Evolutionary conservation across 2,329 filamentous ascomycete genomes (phyloP).

Genomic region (Aspergillus puulaauensis): DNA sequence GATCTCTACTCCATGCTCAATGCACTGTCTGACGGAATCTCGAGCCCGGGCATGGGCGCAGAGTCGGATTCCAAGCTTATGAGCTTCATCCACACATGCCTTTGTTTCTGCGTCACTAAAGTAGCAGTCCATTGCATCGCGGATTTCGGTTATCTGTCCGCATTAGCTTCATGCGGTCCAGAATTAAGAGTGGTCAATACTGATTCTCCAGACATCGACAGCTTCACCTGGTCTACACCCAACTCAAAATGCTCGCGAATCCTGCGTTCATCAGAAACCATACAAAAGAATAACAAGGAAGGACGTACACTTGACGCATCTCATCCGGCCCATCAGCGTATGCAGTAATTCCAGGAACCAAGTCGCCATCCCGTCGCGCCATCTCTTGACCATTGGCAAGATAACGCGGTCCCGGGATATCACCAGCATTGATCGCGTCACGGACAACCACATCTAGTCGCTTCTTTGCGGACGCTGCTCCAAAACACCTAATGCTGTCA

Average conservation of each 20-base stretch:
- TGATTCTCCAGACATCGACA: conserved; percentile 34
- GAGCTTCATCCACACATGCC: conserved; percentile 50
- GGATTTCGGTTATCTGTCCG: conserved; percentile 20
- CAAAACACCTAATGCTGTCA: conserved; percentile 36
- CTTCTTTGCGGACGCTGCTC: conserved; percentile 49
- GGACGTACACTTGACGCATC: conserved; percentile 33
- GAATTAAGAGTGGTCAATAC: background rate
- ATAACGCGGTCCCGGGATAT: conserved; percentile 49
- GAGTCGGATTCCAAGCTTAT: conserved; percentile 31
- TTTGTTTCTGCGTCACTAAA: conserved; percentile 48
- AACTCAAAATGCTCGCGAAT: conserved; percentile 35
- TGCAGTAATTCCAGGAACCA: conserved; percentile 45
- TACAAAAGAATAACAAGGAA: too few relatives aligned
- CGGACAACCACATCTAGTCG: conserved; percentile 49
- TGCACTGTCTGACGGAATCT: conserved; percentile 46
- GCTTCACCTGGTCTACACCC: conserved; percentile 46
- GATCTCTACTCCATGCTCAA: conserved; percentile 47
- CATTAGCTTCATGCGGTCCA: background rate
- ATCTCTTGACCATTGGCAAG: conserved; percentile 53
- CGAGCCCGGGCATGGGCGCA: conserved; percentile 48
- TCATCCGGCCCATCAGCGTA: conserved; percentile 38
- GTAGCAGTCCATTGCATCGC: conserved; percentile 41
- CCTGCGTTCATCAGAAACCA: too few relatives aligned
- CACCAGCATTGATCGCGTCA: conserved; percentile 50
- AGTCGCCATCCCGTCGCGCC: conserved; percentile 44